Base-by-base conservation (phyloP, 345 rosid genomes). In the Xanthoceras sorbifolium region DNA sequence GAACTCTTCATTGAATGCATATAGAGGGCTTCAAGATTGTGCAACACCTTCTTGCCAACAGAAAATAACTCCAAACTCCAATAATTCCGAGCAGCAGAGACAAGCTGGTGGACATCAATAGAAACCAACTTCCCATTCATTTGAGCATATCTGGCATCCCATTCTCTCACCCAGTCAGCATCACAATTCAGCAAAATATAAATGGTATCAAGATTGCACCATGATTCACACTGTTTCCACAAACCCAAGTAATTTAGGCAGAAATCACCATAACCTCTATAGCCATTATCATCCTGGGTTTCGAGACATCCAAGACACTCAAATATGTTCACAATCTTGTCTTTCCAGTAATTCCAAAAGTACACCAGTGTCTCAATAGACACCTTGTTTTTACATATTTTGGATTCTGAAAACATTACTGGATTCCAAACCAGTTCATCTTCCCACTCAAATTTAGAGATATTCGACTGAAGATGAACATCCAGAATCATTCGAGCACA, bases 321-420 rank as follows among this genome's bases (percentile, higher is more conserved):
- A 9, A 86, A 57, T 52, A 88, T 76, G 9, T 72, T 64, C 22
- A 78, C 40, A 61, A 86, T 63, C 29, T 48, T 75, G 10, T 85
- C 84, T 83, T 76, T 85, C 90, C 90, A 88, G 23, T 78, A 79
- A 46, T 79, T 85, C 92, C 92, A 88, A 52, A 76, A 83, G 79
- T 77, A 79, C 38, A 86, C 67, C 61, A 86, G 85, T 10, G 89
- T 79, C 48, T 86, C 89, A 36, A 64, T 15, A 9, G 85, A 81
- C 46, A 81, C 82, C 71, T 64, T 63, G 34, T 77, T 28, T 28
- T 36, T 2, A 17, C 61, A 78, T 38, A 65, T 32, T 34, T 5
- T 46, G 20, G 11, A 73, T 31, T 80, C 82, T 22, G 84, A 65
- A 48, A 67, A 54, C 20, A 44, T 61, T 26, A 2, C 60, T 0